These are phyloP conservation scores for Puccinia polysora DNA, from an alignment of 1,284 basidiomycete genomes.

Conservation along the genomic window DNA sequence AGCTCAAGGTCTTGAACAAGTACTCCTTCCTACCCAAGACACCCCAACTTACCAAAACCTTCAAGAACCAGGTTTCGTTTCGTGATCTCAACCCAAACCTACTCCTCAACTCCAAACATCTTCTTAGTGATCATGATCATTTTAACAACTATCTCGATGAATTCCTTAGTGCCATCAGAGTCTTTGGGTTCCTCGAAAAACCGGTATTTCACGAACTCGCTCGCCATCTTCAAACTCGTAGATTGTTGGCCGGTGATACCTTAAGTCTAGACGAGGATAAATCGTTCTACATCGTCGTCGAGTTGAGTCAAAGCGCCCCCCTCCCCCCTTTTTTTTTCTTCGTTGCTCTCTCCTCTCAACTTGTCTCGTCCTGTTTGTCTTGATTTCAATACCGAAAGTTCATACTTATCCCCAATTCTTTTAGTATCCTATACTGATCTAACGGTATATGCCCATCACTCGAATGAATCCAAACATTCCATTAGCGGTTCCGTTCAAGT, in stretches of 20 bases:
- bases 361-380: too few species aligned
- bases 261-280: conserved; percentile 83
- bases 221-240: conserved; percentile 80
- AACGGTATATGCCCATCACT: not conserved
- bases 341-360: not conserved
- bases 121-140: conserved; percentile 60
- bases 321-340: conserved; percentile 2
- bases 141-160: conserved; percentile 95
- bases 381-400: too few species aligned
- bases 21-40: conserved; percentile 53
- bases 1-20: conserved; percentile 53
- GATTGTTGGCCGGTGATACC: conserved; percentile 83
- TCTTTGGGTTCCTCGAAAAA: conserved; percentile 92
- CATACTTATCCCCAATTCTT: too few species aligned
- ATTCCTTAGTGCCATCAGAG: conserved; percentile 84
- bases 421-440: not conserved
- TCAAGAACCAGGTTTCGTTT: conserved; percentile 63
- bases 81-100: conserved; percentile 67
- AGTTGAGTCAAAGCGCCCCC: too few species aligned
- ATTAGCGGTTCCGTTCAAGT: conserved; percentile 60
- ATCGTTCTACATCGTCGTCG: conserved; percentile 92
- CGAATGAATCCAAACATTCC: not conserved
- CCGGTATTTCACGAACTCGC: conserved; percentile 93
- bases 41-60: conserved; percentile 62
- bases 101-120: conserved; percentile 57